Conservation (phyloP, 306 rosid genomes). For the Lotus japonicus region DNA sequence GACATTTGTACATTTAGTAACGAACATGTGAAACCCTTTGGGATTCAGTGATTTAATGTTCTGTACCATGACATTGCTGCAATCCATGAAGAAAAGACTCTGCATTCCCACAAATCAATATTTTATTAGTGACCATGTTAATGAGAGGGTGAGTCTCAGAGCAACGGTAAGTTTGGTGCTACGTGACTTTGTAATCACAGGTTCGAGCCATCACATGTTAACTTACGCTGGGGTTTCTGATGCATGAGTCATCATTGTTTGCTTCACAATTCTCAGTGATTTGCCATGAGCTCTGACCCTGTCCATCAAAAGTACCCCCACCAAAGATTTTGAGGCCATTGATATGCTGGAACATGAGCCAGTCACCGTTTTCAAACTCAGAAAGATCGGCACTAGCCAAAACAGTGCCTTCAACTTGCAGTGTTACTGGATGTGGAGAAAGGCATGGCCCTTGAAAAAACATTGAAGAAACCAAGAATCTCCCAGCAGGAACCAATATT, state of each 20-base stretch:
- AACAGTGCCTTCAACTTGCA: slow-evolving; percentile 51
- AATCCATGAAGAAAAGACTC: slow-evolving; percentile 11
- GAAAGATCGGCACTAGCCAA: slow-evolving; percentile 45
- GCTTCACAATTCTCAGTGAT: slow-evolving; percentile 28
- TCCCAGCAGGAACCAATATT: slow-evolving; percentile 50
- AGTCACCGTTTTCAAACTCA: slow-evolving; percentile 31
- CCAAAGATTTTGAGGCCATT: slow-evolving; percentile 52
- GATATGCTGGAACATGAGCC: slow-evolving; percentile 53
- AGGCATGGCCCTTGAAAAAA: slow-evolving; percentile 64
- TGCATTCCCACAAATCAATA: slow-evolving; percentile 1
- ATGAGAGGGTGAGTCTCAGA: no score
- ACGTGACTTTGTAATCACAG: no score
- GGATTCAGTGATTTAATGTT: slow-evolving; percentile 21
- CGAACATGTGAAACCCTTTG: slow-evolving; percentile 36
- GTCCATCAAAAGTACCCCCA: slow-evolving; percentile 67
- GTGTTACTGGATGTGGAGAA: slow-evolving; percentile 29
- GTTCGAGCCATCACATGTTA: no score
- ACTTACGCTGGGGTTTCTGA: slow-evolving; percentile 59
- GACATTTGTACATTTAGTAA: slow-evolving; percentile 24
- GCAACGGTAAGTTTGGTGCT: no score
- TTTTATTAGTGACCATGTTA: no score
- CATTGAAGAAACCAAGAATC: slow-evolving; percentile 37
- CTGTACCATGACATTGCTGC: not conserved
- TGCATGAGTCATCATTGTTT: not conserved
- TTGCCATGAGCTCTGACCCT: slow-evolving; percentile 47